Percentiles rank a stretch among this genome's conserved stretches.
Evolutionary conservation across 768 basidiomycete species (phyloP).

Genomic region (Boletus tomentosulus): DNA sequence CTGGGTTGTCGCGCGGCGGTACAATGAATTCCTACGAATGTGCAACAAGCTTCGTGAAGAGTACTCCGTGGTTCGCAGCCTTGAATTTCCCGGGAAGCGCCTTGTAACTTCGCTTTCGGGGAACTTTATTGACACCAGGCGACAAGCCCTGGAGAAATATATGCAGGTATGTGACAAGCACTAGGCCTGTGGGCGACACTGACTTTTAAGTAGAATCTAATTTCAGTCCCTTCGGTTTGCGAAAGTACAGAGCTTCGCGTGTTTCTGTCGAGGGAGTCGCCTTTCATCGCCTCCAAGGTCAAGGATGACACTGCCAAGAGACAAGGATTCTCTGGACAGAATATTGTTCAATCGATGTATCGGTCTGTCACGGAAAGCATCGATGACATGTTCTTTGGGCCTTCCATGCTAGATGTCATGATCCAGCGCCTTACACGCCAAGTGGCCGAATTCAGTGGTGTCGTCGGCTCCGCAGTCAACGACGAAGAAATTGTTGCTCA

Average conservation of each 20-base stretch:
- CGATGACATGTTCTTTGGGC: conserved; percentile 96
- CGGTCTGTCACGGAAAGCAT: conserved; percentile 90
- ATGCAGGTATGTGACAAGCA: conserved; percentile 56
- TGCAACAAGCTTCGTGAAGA: conserved; percentile 82
- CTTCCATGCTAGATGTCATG: conserved; percentile 93
- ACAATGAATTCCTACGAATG: conserved; percentile 92
- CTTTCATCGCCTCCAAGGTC: conserved; percentile 61
- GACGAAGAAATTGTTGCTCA: conserved; percentile 85
- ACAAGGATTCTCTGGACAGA: conserved; percentile 58
- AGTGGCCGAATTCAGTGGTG: conserved; percentile 83
- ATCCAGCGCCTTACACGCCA: conserved; percentile 87
- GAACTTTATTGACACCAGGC: conserved; percentile 82
- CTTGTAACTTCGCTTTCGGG: conserved; percentile 83
- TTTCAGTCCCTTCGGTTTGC: conserved; percentile 70
- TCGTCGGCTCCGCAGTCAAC: conserved; percentile 70
- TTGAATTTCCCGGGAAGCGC: conserved; percentile 94
- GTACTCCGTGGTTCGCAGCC: conserved; percentile 55
- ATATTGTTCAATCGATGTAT: conserved; percentile 83
- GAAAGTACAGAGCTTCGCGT: conserved; percentile 77
- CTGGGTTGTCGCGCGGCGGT: conserved; percentile 91
- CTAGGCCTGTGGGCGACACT: background rate
- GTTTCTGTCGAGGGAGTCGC: conserved; percentile 86
- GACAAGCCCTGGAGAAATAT: conserved; percentile 81
- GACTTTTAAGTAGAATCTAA: conserved; percentile 51
- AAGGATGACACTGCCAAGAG: conserved; percentile 39